A percentile compares a stretch with the other conserved stretches of the same genome.
Conservation (phyloP, 2,329 filamentous ascomycete species). For the Cytospora paraplurivora region DNA sequence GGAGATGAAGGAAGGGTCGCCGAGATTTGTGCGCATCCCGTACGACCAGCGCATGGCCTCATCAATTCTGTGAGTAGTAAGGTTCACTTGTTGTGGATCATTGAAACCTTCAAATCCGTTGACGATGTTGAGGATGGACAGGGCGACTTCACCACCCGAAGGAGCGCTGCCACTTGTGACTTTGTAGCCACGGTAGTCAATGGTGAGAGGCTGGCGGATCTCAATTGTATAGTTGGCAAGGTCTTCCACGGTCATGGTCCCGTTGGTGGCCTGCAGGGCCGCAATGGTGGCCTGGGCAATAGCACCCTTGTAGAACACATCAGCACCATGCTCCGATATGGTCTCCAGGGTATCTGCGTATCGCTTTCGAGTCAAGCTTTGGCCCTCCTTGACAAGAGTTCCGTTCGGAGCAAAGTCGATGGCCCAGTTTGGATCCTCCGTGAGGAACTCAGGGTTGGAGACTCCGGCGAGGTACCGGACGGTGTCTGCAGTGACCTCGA, state of each 20-base stretch:
- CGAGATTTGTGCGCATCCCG: slow-evolving; percentile 70
- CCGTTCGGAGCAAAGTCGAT: slow-evolving; percentile 83
- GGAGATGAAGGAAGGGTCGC: slow-evolving; percentile 72
- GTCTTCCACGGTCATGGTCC: slow-evolving; percentile 76
- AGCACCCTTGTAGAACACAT: slow-evolving; percentile 70
- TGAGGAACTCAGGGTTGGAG: slow-evolving; percentile 62
- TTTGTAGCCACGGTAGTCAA: slow-evolving; percentile 70
- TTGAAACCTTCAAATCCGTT: slow-evolving; percentile 70
- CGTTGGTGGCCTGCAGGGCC: slow-evolving; percentile 63
- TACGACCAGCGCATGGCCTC: slow-evolving; percentile 85
- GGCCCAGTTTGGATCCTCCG: slow-evolving; percentile 73
- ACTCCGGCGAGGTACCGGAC: slow-evolving; percentile 66
- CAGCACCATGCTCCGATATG: slow-evolving; percentile 65
- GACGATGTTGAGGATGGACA: slow-evolving; percentile 74
- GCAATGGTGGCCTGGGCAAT: slow-evolving; percentile 71
- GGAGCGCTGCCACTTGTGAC: slow-evolving; percentile 70
- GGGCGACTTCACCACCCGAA: slow-evolving; percentile 70
- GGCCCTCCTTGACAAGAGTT: slow-evolving; percentile 63
- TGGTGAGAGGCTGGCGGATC: slow-evolving; percentile 60
- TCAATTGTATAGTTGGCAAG: slow-evolving; percentile 71
- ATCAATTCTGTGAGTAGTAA: slow-evolving; percentile 77
- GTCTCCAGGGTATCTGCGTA: slow-evolving; percentile 73
- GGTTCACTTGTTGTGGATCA: slow-evolving; percentile 50
- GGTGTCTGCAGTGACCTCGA: slow-evolving; percentile 71
- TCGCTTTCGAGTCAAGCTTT: slow-evolving; percentile 72